Evolutionary conservation across 2,329 filamentous ascomycete species (phyloP), one percentile per base, ranked within the genome.

Genomic region (Cytospora chrysosperma): DNA sequence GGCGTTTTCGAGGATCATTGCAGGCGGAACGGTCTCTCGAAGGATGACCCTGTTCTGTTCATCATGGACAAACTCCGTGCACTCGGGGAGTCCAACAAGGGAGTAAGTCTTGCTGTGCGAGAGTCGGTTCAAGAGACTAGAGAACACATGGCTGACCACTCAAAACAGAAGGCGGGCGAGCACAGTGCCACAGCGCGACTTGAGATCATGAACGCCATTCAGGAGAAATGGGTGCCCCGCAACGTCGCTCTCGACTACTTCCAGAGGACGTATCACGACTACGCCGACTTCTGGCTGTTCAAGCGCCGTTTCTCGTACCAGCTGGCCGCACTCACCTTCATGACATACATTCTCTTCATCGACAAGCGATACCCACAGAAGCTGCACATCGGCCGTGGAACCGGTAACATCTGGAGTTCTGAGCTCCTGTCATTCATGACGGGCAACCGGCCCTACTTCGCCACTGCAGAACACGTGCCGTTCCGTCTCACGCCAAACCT

Each of bases 311-410:
- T 99, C 78, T 91, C 92, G 26, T 97, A 98, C 80, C 95, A 99
- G 77, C 88, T 97, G 66, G 94, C 95, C 24, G 88, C 93, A 1
- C 84, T 98, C 68, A 97, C 95, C 1, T 99, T 99, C 79, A 97
- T 99, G 90, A 98, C 95, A 4, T 99, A 98, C 74, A 90, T 97
- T 64, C 89, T 99, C 80, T 94, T 94, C 79, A 98, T 99, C 88
- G 92, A 94, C 74, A 92, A 92, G 75, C 91, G 95, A 32, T 97
- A 95, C 76, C 96, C 95, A 7, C 92, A 93, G 76, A 99, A 99
- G 82, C 89, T 98, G 75, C 90, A 91, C 77, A 96, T 99, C 72
- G 90, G 92, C 13, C 89, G 93, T 27, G 85, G 86, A 32, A 93
- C 90, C 7, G 96, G 96, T 68, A 95, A 96, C 72, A 91, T 99